Evolutionary conservation across 176 grass and related monocot species (phyloP), one percentile per base, ranked within the genome.

Genomic region (Calamus simplicifolius): DNA sequence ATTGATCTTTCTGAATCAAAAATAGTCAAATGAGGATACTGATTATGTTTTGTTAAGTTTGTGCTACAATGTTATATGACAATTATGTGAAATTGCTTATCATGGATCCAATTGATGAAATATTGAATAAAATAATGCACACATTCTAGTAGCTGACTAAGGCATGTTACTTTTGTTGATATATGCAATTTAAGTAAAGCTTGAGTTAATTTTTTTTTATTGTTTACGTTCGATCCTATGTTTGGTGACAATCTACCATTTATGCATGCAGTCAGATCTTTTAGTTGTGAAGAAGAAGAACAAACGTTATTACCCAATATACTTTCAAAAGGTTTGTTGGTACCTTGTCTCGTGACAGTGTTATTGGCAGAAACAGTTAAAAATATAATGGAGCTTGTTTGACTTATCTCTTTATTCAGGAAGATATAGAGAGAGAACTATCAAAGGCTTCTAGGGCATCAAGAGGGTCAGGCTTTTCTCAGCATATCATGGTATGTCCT

Each of bases 381-480:
- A 35, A 35, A 35, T 35, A 6, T 35, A 35, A 35, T 10, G 31
- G 31, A 35, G 8, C 31, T 35, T 35, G 31, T 35, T 7, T 6
- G 31, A 7, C 31, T 35, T 35, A 35, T 35, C 6, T 7, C 6
- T 62, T 6, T 14, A 7, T 66, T 58, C 68, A 90, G 87, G 92
- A 97, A 79, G 93, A 97, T 74, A 97, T 92, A 81, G 93, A 97
- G 71, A 85, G 84, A 82, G 84, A 97, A 66, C 87, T 97, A 65
- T 68, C 64, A 30, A 88, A 66, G 59, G 66, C 56, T 19, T 88
- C 76, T 6, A 80, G 70, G 52, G 28, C 71, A 78, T 88, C 69
- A 49, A 91, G 77, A 76, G 87, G 78, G 67, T 74, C 80, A 55
- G 76, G 72, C 26, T 82, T 69, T 25, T 85, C 84, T 77, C 89